Base-by-base conservation (phyloP, 495 filamentous ascomycete species). In the Xylaria venustula region DNA sequence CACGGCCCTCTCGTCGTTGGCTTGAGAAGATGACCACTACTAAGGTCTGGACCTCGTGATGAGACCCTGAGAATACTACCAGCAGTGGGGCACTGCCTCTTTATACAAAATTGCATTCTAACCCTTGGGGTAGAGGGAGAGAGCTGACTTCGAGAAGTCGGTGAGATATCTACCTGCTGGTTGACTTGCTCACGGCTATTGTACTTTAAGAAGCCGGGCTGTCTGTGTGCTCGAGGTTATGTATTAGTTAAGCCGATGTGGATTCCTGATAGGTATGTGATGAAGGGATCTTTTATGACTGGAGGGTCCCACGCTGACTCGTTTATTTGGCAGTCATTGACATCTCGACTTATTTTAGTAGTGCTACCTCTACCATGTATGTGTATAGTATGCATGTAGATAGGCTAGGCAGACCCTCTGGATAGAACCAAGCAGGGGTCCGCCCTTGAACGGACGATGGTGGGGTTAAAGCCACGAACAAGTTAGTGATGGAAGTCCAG, bases 401-500 rank as follows among this genome's bases (percentile, higher is more conserved):
- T n/a, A n/a, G n/a, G n/a, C n/a, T n/a, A n/a, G n/a, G 32, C 23
- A 60, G 57, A 52, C 57, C 57, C 47, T 51, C 52, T 20, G 17
- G 45, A 36, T 11, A 11, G 30, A 47, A 32, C 14, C n/a, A 58
- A 52, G 20, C 34, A 60, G 15, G 57, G 57, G 47, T 34, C 57
- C 57, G 47, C 57, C 32, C 64, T 58, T 63, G 63, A 63, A 66
- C 67, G 65, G 63, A 63, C 58, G 58, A 68, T 60, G 37, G 67
- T 66, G 67, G 67, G 55, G 65, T 64, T 57, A 41, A 41, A 58
- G 56, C 49, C 58, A 60, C 42, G 46, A 60, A 41, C 58, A 63
- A 63, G 1, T 62, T 45, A 15, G 51, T 26, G 46, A 58, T 63
- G 64, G 65, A 68, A 70, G 68, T 68, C 66, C 37, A 68, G 58